Evolutionary conservation across 2,329 filamentous ascomycete genomes (phyloP).

Genomic region (Ascomycota sp.): DNA sequence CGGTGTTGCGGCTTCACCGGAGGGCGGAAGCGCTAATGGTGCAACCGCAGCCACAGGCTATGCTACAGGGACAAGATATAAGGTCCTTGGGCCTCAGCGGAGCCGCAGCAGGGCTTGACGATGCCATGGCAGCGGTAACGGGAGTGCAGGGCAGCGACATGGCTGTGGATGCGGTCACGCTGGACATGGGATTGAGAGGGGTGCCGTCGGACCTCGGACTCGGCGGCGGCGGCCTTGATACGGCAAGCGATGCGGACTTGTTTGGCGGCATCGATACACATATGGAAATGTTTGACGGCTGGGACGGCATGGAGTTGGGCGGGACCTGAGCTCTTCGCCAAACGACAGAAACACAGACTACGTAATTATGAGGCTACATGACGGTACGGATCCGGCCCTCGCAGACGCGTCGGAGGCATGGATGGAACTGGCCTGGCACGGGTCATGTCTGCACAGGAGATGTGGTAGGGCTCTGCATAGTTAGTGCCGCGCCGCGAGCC

Average conservation of each 20-base stretch:
- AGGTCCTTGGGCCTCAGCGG: slow-evolving; percentile 16
- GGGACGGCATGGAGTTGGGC: slow-evolving; percentile 15
- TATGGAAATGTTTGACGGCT: slow-evolving; percentile 23
- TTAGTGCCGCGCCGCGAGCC: no score
- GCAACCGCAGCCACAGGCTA: slow-evolving; percentile 15
- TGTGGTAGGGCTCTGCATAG: no score
- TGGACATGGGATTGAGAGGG: slow-evolving; percentile 22
- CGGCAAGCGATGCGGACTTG: slow-evolving; percentile 15
- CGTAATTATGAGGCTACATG: no score
- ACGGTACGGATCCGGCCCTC: no score
- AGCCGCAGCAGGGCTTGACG: slow-evolving; percentile 15
- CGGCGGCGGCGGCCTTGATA: slow-evolving; percentile 12
- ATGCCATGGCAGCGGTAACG: slow-evolving; percentile 20
- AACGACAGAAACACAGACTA: no score
- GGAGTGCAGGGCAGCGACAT: slow-evolving; percentile 18
- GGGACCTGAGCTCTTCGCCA: slow-evolving; percentile 1
- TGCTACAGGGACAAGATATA: slow-evolving; percentile 21
- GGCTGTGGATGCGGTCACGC: slow-evolving; percentile 18
- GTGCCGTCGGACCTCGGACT: slow-evolving; percentile 16
- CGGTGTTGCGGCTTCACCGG: slow-evolving; percentile 37
- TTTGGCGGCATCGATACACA: slow-evolving; percentile 16
- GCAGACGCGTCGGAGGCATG: no score
- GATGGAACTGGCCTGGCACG: no score
- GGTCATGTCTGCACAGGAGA: no score
- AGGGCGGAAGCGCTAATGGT: slow-evolving; percentile 43